Conservation (phyloP, 805 yeast species). For the Limtongia smithiae region DNA sequence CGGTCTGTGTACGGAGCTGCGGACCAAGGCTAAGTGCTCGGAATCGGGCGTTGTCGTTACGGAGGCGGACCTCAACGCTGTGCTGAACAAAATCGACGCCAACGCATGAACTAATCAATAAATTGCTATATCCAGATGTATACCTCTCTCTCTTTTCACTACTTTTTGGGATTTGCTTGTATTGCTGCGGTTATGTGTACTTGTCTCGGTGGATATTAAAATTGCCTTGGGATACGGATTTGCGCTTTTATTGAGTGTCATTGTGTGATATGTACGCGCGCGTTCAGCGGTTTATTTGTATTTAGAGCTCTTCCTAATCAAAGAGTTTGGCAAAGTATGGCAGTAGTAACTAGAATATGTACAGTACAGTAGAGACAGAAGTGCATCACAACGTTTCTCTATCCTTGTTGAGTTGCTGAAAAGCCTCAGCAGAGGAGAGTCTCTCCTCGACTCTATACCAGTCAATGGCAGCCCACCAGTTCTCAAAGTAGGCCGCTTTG, state of each 20-base stretch:
- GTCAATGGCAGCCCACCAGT: constrained; percentile 73
- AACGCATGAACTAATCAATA: not conserved
- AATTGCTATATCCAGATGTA: not conserved
- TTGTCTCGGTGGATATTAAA: no score
- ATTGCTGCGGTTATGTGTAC: no score
- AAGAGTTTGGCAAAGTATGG: no score
- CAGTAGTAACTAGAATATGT: no score
- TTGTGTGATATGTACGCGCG: no score
- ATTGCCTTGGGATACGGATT: no score
- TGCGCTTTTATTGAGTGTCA: no score
- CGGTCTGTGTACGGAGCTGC: constrained; percentile 84
- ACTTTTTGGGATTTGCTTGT: not conserved
- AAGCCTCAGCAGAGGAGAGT: constrained; percentile 2
- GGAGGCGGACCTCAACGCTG: constrained; percentile 65
- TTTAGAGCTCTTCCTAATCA: no score
- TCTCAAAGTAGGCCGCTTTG: constrained; percentile 64
- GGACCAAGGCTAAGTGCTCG: constrained; percentile 90
- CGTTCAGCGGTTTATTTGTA: no score
- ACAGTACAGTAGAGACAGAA: no score
- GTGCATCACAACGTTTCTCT: not conserved
- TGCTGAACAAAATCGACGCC: constrained; percentile 16
- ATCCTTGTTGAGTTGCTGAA: not conserved
- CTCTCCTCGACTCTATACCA: constrained; percentile 48
- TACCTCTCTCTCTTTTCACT: not conserved
- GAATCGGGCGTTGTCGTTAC: constrained; percentile 88